Percentiles rank a stretch among this genome's conserved stretches.
phyloP scores from a whole-genome alignment of 352 stramenopile species.

The Globisporangium canariense region DNA sequence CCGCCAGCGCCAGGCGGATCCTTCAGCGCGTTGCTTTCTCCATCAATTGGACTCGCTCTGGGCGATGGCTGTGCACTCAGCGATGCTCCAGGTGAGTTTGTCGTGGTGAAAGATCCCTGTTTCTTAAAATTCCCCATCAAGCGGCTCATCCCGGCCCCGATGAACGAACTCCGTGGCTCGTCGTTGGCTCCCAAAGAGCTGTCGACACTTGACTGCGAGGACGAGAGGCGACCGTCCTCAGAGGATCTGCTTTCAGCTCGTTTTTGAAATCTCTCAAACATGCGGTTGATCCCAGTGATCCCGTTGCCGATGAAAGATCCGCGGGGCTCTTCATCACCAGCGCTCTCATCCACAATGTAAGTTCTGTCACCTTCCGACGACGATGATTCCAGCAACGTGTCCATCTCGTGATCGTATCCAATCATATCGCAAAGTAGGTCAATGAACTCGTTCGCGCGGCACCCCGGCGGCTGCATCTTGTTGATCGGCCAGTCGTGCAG shows the following conservation, averaged over 20 bases:
- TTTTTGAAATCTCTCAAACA: conserved; percentile 11
- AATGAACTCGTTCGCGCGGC: conserved; percentile 66
- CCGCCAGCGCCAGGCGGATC: background rate
- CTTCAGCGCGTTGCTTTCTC: background rate
- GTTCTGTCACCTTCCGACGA: background rate
- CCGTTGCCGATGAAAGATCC: conserved; percentile 5
- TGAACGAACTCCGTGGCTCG: conserved; percentile 13
- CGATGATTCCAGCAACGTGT: background rate
- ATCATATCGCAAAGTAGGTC: conserved; percentile 72
- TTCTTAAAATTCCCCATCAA: conserved; percentile 23
- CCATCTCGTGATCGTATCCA: conserved; percentile 49
- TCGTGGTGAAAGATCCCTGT: conserved; percentile 2
- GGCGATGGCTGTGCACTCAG: conserved; percentile 8
- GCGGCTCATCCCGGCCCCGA: conserved; percentile 3
- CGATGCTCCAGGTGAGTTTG: conserved; percentile 1
- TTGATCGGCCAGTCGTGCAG: conserved; percentile 81
- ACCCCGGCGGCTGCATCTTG: conserved; percentile 72
- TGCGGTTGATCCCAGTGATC: background rate
- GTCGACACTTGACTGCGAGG: conserved; percentile 9
- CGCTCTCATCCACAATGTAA: background rate
- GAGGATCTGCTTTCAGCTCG: background rate
- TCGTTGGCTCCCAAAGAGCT: conserved; percentile 13
- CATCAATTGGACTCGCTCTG: background rate
- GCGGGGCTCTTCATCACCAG: background rate
- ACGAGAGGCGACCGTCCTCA: conserved; percentile 7